Percentiles rank a stretch among this genome's conserved stretches.
Evolutionary conservation across 768 basidiomycete species (phyloP).

Genomic region (Naematelia encephala): DNA sequence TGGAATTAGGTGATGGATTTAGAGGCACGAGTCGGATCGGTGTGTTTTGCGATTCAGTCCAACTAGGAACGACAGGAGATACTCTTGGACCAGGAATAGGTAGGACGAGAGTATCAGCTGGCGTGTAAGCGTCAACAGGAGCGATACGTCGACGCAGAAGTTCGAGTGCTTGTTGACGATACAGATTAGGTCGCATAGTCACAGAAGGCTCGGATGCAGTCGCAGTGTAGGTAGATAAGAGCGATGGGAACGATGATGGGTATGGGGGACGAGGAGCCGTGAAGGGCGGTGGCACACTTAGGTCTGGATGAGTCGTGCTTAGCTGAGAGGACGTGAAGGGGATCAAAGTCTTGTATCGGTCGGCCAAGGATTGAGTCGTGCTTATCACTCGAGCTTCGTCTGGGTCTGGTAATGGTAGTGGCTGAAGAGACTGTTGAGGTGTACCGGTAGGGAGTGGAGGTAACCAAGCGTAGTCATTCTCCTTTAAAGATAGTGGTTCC

Average conservation of each 20-base stretch:
- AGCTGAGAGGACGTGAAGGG: conserved; percentile 29
- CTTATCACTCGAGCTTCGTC: no score
- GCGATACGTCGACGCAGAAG: conserved; percentile 24
- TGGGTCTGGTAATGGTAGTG: background rate
- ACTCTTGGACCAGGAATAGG: conserved; percentile 16
- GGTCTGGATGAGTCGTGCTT: conserved; percentile 20
- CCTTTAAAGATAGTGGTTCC: background rate
- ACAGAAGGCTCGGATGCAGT: conserved; percentile 33
- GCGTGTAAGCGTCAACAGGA: conserved; percentile 23
- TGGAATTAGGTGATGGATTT: conserved; percentile 19
- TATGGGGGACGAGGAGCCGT: conserved; percentile 12
- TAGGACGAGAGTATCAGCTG: conserved; percentile 20
- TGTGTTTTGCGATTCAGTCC: conserved; percentile 3
- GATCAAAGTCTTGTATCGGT: conserved; percentile 12
- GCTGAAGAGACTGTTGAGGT: background rate
- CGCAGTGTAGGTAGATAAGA: conserved; percentile 28
- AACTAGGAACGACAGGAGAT: conserved; percentile 20
- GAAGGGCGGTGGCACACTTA: conserved; percentile 7
- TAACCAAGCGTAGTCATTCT: background rate
- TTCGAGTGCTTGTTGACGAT: conserved; percentile 27
- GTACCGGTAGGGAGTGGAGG: conserved; percentile 2
- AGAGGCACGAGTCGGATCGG: conserved; percentile 16
- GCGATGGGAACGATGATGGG: conserved; percentile 26
- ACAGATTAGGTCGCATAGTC: conserved; percentile 19
- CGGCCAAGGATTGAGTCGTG: conserved; percentile 1